These are phyloP conservation scores for Pseudozyma hubeiensis DNA, from an alignment of 1,284 basidiomycete species.

Conservation along the genomic window DNA sequence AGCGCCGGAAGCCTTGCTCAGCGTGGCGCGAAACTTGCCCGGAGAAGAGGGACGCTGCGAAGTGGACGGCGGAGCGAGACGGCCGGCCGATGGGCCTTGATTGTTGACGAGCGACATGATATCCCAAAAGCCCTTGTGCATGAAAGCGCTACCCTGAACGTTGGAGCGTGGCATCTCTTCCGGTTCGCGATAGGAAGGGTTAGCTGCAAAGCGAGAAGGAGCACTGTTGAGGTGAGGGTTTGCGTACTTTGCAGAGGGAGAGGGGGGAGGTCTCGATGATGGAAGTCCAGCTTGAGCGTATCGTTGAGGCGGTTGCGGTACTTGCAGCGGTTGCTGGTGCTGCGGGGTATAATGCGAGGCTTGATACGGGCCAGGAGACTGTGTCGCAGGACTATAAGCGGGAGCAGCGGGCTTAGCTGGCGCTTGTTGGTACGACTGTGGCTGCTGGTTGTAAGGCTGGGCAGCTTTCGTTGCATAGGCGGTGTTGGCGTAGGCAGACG, in stretches of 20 bases:
- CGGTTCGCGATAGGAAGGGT: constrained; percentile 24
- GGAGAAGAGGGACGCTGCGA: constrained; percentile 40
- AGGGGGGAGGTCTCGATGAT: constrained; percentile 31
- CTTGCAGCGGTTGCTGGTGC: neutral
- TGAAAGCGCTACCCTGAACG: constrained; percentile 58
- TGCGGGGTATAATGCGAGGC: constrained; percentile 29
- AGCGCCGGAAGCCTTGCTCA: constrained; percentile 55
- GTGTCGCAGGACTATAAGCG: constrained; percentile 2
- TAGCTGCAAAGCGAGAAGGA: constrained; percentile 42
- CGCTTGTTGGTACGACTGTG: constrained; percentile 19
- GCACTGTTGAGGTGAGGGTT: constrained; percentile 41
- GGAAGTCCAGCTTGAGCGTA: constrained; percentile 10
- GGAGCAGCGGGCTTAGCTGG: constrained; percentile 18
- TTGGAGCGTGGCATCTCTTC: constrained; percentile 36
- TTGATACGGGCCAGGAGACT: constrained; percentile 11
- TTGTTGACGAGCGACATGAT: constrained; percentile 63
- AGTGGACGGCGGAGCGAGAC: constrained; percentile 33
- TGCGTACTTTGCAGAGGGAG: constrained; percentile 44
- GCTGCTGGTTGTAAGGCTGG: constrained; percentile 16
- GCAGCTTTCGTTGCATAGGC: constrained; percentile 10
- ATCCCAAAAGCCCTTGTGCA: constrained; percentile 66
- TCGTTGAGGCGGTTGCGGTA: constrained; percentile 22
- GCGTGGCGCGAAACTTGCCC: constrained; percentile 47
- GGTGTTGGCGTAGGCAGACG: constrained; percentile 24
- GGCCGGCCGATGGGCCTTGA: constrained; percentile 20